Conservation (phyloP, 768 basidiomycete species). For the Pleurotus sapidus region DNA sequence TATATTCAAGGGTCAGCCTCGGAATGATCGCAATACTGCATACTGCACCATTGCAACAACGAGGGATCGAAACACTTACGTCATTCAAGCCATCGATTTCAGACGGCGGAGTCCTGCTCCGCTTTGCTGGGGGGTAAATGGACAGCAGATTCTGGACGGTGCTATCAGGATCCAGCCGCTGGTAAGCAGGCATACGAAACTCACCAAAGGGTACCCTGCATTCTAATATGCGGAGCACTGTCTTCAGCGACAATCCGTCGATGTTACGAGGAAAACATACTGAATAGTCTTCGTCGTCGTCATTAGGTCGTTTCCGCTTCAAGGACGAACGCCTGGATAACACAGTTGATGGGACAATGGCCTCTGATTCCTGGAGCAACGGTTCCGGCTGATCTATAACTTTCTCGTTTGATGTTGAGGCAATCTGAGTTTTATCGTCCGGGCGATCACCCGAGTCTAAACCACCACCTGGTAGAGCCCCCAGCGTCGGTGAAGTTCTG, state of each 20-base stretch:
- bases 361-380: background rate
- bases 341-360: background rate
- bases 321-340: slow-evolving; percentile 12
- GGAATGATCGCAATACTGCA: background rate
- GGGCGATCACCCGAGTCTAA: background rate
- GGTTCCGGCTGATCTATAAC: no score
- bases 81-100: slow-evolving; percentile 21
- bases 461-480: background rate
- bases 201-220: slow-evolving; percentile 43
- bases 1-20: background rate
- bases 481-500: background rate
- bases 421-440: background rate
- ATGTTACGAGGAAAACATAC: background rate
- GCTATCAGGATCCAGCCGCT: background rate
- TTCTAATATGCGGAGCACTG: slow-evolving; percentile 17
- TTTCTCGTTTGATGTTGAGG: background rate
- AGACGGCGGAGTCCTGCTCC: slow-evolving; percentile 41
- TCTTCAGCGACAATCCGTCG: no score
- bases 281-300: slow-evolving; percentile 14
- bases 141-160: slow-evolving; percentile 39
- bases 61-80: slow-evolving; percentile 16
- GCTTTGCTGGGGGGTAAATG: slow-evolving; percentile 39
- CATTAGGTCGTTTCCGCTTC: slow-evolving; percentile 27
- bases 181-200: slow-evolving; percentile 5
- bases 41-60: background rate